Conservation (phyloP, 1,284 basidiomycete genomes). For the Cutaneotrichosporon cutaneum region DNA sequence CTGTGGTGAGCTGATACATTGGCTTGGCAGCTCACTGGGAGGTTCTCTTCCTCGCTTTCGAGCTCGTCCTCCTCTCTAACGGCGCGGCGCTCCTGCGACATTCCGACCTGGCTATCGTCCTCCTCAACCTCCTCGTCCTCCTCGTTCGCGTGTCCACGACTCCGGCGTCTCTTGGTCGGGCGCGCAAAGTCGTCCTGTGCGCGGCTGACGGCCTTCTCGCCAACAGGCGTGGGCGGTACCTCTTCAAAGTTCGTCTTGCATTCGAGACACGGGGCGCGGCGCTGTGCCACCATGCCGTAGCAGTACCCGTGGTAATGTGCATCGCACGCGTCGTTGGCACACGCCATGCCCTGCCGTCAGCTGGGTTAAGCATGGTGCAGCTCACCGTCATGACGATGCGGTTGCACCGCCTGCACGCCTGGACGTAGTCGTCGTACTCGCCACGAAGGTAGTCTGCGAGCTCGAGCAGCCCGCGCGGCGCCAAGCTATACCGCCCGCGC, state of each 20-base stretch:
- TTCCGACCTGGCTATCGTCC: conserved; percentile 12
- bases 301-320: conserved; percentile 45
- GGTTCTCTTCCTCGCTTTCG: neutral
- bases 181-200: conserved; percentile 35
- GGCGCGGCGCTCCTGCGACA: neutral
- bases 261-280: conserved; percentile 30
- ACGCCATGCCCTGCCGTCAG: conserved; percentile 37
- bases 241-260: conserved; percentile 31
- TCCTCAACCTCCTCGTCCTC: conserved; percentile 28
- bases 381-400: conserved; percentile 42
- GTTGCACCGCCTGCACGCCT: conserved; percentile 39
- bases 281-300: conserved; percentile 16
- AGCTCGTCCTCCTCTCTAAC: neutral
- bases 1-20: neutral
- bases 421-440: conserved; percentile 38
- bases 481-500: conserved; percentile 45
- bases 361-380: neutral
- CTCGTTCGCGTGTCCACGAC: conserved; percentile 18
- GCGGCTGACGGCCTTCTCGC: conserved; percentile 40
- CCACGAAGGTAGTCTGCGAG: conserved; percentile 43
- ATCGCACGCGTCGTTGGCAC: conserved; percentile 34
- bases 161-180: conserved; percentile 19
- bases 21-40: neutral
- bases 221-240: conserved; percentile 28
- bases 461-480: conserved; percentile 42